Conservation (phyloP, 495 filamentous ascomycete genomes). For the Pyrenopolyporus hunteri region DNA sequence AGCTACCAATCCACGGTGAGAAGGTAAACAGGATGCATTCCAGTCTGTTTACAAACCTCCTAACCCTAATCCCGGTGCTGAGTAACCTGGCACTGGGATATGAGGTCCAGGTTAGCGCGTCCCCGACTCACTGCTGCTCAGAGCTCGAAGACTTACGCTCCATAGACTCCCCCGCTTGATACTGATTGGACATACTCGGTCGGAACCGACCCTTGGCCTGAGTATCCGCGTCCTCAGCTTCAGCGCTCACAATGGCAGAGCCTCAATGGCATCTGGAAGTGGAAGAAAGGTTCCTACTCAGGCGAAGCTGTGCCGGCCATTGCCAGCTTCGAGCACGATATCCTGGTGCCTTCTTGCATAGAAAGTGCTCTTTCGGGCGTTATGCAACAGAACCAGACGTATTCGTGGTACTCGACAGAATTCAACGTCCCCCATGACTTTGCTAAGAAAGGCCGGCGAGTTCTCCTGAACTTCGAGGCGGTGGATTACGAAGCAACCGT, state of each 20-base stretch:
- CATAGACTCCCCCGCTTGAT: conserved; percentile 54
- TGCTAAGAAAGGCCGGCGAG: conserved; percentile 38
- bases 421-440: conserved; percentile 61
- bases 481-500: conserved; percentile 72
- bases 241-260: conserved; percentile 64
- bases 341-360: conserved; percentile 69
- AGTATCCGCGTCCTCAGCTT: conserved; percentile 69
- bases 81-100: conserved; percentile 39
- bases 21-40: conserved; percentile 26
- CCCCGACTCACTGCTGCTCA: background rate
- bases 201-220: conserved; percentile 68
- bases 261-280: conserved; percentile 72
- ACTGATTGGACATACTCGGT: conserved; percentile 68
- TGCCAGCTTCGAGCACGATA: conserved; percentile 48
- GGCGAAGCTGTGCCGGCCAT: conserved; percentile 43
- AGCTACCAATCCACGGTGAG: conserved; percentile 12
- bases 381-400: conserved; percentile 52
- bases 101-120: conserved; percentile 37
- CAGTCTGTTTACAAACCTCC: conserved; percentile 17
- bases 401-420: conserved; percentile 66
- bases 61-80: conserved; percentile 22
- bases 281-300: conserved; percentile 51
- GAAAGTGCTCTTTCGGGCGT: conserved; percentile 61
- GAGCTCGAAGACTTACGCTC: conserved; percentile 12
- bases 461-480: conserved; percentile 71